phyloP scores from a whole-genome alignment of 768 basidiomycete species.

The Serendipita sp. region DNA sequence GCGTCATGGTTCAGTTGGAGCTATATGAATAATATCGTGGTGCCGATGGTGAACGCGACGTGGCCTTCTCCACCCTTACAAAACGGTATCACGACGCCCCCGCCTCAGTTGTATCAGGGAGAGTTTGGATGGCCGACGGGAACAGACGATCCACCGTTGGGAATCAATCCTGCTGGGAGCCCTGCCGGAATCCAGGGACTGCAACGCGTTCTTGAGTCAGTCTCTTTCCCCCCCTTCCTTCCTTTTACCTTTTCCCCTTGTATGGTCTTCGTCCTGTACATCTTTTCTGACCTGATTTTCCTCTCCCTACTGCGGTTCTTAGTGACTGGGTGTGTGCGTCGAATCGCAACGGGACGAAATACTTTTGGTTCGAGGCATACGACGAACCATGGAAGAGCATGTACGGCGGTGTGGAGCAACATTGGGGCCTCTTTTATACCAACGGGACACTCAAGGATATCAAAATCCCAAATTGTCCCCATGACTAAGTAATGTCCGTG shows the following conservation, averaged over 20 bases:
- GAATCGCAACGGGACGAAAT: slow-evolving; percentile 8
- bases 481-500: neutral
- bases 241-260: too few relatives aligned
- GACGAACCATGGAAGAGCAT: slow-evolving; percentile 8
- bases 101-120: neutral
- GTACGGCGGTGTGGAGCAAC: slow-evolving; percentile 9
- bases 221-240: neutral
- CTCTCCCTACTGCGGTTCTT: too few relatives aligned
- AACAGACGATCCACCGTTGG: neutral
- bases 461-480: slow-evolving; percentile 5
- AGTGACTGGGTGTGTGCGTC: slow-evolving; percentile 3
- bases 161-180: neutral
- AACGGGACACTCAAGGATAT: slow-evolving; percentile 9
- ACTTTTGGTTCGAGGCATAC: slow-evolving; percentile 9
- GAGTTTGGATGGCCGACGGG: slow-evolving; percentile 3
- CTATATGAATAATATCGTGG: slow-evolving; percentile 2
- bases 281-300: too few relatives aligned
- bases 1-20: slow-evolving; percentile 6
- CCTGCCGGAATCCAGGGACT: neutral
- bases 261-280: too few relatives aligned
- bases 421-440: slow-evolving; percentile 7
- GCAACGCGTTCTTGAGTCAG: slow-evolving; percentile 5
- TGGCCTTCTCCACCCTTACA: neutral
- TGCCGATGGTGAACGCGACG: neutral
- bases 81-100: neutral